Conservation (phyloP, 2,329 filamentous ascomycete species). For the Exophiala aquamarina region DNA sequence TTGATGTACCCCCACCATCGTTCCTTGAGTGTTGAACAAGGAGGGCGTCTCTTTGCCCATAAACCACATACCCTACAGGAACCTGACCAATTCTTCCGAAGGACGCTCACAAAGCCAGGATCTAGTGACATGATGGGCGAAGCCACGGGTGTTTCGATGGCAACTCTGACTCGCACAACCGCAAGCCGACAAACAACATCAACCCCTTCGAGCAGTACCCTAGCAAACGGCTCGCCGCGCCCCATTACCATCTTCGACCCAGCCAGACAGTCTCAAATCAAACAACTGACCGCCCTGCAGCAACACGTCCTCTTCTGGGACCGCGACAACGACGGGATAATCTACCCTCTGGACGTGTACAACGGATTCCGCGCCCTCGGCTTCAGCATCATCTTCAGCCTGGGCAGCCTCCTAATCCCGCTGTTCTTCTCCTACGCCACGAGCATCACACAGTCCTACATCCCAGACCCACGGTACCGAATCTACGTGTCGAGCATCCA, state of each 20-base stretch:
- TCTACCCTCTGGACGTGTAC: conserved; percentile 55
- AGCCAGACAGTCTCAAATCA: background rate
- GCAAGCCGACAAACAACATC: too few species aligned
- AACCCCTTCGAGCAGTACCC: background rate
- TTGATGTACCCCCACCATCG: too few species aligned
- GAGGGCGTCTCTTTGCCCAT: too few species aligned
- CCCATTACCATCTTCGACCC: background rate
- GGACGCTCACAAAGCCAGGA: too few species aligned
- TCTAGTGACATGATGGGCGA: too few species aligned
- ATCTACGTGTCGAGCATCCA: conserved; percentile 43
- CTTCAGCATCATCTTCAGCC: conserved; percentile 36
- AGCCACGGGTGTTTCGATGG: too few species aligned
- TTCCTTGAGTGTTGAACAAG: too few species aligned
- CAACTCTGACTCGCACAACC: too few species aligned
- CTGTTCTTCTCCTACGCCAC: conserved; percentile 49
- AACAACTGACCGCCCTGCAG: conserved; percentile 42
- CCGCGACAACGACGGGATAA: conserved; percentile 51
- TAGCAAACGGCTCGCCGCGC: background rate
- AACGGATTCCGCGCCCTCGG: conserved; percentile 48
- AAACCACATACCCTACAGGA: too few species aligned
- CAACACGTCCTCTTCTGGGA: conserved; percentile 57
- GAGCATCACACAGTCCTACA: conserved; percentile 31
- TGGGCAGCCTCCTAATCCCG: conserved; percentile 42
- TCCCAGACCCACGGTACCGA: conserved; percentile 48
- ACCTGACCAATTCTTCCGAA: too few species aligned